These are phyloP conservation scores for Phlyctochytrium planicorne DNA, from an alignment of 192 early-diverging fungal genomes.

Conservation along the genomic window DNA sequence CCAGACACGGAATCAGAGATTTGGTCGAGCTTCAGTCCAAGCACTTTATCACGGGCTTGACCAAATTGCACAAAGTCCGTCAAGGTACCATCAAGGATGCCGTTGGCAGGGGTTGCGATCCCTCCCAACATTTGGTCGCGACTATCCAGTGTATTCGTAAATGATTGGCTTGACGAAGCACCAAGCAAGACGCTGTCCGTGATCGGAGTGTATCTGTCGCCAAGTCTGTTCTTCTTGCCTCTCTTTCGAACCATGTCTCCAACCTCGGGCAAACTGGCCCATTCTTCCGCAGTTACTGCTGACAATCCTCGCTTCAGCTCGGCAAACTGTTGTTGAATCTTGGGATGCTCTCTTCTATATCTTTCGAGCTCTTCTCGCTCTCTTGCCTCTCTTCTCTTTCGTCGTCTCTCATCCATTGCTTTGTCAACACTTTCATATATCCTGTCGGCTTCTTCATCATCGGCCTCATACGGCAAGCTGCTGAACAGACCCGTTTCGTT, in stretches of 20 bases:
- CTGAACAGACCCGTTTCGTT: slow-evolving; percentile 92
- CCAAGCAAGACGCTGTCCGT: slow-evolving; percentile 69
- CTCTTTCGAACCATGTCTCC: slow-evolving; percentile 83
- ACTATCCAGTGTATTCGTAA: slow-evolving; percentile 62
- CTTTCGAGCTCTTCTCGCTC: slow-evolving; percentile 69
- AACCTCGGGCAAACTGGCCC: slow-evolving; percentile 80
- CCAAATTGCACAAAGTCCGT: slow-evolving; percentile 92
- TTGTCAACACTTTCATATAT: slow-evolving; percentile 87
- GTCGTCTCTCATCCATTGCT: slow-evolving; percentile 86
- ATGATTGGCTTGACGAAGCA: slow-evolving; percentile 44
- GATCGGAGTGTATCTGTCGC: slow-evolving; percentile 44
- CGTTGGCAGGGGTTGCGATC: slow-evolving; percentile 53
- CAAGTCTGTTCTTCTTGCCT: slow-evolving; percentile 52
- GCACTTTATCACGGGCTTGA: slow-evolving; percentile 86
- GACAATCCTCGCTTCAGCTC: slow-evolving; percentile 85
- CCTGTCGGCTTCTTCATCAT: slow-evolving; percentile 96
- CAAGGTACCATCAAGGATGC: slow-evolving; percentile 52
- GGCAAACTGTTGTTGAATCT: slow-evolving; percentile 86
- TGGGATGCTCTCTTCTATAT: slow-evolving; percentile 68
- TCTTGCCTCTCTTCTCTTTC: slow-evolving; percentile 69
- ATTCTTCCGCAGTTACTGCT: slow-evolving; percentile 79
- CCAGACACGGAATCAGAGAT: slow-evolving; percentile 83
- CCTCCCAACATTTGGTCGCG: slow-evolving; percentile 60
- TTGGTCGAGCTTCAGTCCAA: slow-evolving; percentile 89
- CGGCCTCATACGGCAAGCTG: slow-evolving; percentile 83